Conservation (phyloP, 306 rosid species). For the Sicyos baderoa region DNA sequence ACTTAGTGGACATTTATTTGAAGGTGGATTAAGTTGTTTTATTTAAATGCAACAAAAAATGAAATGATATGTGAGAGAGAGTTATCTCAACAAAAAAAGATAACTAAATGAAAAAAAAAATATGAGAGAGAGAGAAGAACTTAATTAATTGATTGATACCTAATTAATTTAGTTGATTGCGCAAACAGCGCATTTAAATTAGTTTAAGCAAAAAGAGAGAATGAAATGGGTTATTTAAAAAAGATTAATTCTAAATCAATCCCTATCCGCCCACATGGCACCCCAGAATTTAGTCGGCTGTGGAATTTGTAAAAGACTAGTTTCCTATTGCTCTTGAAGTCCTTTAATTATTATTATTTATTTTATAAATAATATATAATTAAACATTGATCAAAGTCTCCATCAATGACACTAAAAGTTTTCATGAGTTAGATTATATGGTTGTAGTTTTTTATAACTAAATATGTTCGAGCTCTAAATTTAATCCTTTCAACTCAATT, state of each 20-base stretch:
- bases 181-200: background rate
- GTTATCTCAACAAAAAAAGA: no score
- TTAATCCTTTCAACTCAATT: background rate
- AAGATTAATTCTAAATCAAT: background rate
- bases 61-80: no score
- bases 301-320: background rate
- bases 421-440: slow-evolving; percentile 5
- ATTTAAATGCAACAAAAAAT: no score
- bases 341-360: background rate
- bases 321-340: background rate
- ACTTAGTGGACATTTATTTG: no score
- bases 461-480: background rate
- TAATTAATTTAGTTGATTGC: background rate
- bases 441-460: background rate
- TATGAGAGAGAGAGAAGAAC: no score
- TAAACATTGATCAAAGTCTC: background rate
- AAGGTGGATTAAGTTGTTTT: no score
- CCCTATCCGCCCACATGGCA: background rate
- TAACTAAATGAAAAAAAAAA: no score
- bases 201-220: no score
- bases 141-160: background rate
- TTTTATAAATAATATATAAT: background rate
- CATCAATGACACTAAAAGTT: background rate
- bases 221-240: background rate
- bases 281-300: slow-evolving; percentile 9